These are phyloP conservation scores for Chalara sp. DNA, from an alignment of 2,329 filamentous ascomycete genomes.

Conservation along the genomic window DNA sequence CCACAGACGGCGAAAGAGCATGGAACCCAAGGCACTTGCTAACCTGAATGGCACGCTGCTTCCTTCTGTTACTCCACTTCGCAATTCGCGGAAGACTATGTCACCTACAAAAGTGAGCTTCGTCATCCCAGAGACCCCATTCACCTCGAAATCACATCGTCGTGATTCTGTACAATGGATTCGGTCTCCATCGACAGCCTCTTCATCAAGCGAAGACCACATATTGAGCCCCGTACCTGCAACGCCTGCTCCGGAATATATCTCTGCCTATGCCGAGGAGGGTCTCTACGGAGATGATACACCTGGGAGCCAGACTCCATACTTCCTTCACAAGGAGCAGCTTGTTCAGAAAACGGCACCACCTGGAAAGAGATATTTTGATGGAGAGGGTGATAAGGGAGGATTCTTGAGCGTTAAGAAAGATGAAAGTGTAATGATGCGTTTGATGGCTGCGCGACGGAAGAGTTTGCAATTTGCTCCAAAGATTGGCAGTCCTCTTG, in stretches of 20 bases:
- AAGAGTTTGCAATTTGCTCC: constrained; percentile 76
- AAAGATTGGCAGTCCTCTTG: constrained; percentile 66
- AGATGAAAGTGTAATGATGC: constrained; percentile 37
- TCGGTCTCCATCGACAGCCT: constrained; percentile 19
- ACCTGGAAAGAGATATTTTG: constrained; percentile 18
- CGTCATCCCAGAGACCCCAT: constrained; percentile 21
- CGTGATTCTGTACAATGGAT: constrained; percentile 27
- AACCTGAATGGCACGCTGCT: constrained; percentile 63
- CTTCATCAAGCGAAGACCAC: constrained; percentile 11
- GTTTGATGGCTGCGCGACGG: constrained; percentile 62
- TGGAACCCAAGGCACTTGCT: constrained; percentile 67
- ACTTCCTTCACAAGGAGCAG: constrained; percentile 24
- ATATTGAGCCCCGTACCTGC: constrained; percentile 24
- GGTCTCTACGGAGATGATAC: constrained; percentile 24
- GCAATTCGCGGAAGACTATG: constrained; percentile 19
- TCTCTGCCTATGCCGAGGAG: constrained; percentile 24
- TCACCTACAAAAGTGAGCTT: constrained; percentile 25
- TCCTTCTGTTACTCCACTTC: constrained; percentile 26
- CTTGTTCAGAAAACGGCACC: constrained; percentile 27
- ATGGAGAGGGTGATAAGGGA: constrained; percentile 11
- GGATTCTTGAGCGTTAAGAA: constrained; percentile 41
- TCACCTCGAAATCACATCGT: constrained; percentile 21
- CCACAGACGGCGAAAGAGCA: constrained; percentile 68
- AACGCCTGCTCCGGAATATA: constrained; percentile 24
- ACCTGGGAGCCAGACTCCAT: constrained; percentile 23